These are phyloP conservation scores for Cercospora sesami DNA, from an alignment of 2,329 filamentous ascomycete genomes.

Conservation along the genomic window DNA sequence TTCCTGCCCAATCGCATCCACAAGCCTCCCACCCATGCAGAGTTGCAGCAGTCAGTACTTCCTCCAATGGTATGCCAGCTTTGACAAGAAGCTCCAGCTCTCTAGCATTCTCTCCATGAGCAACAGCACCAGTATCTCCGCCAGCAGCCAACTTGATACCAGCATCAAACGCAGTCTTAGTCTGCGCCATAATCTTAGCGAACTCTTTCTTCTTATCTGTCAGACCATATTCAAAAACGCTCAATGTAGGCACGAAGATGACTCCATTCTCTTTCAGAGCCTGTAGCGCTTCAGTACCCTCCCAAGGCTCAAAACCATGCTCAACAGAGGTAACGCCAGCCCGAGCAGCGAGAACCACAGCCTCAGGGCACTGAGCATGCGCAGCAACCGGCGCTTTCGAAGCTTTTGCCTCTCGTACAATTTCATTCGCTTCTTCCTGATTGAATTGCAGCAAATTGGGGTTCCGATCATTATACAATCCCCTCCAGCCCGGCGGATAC, in stretches of 20 bases:
- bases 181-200: slow-evolving; percentile 39
- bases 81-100: slow-evolving; percentile 58
- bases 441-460: slow-evolving; percentile 32
- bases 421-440: slow-evolving; percentile 36
- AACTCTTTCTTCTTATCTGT: slow-evolving; percentile 2
- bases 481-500: slow-evolving; percentile 28
- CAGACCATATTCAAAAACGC: slow-evolving; percentile 44
- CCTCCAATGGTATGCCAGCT: slow-evolving; percentile 53
- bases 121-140: slow-evolving; percentile 56
- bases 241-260: slow-evolving; percentile 57
- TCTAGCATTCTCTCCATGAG: slow-evolving; percentile 55
- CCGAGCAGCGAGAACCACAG: slow-evolving; percentile 36
- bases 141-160: slow-evolving; percentile 56
- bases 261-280: slow-evolving; percentile 48
- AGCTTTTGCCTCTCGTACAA: slow-evolving; percentile 34
- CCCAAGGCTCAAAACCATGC: slow-evolving; percentile 33
- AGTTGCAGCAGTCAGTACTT: slow-evolving; percentile 54
- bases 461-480: slow-evolving; percentile 26
- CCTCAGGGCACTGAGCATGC: slow-evolving; percentile 35
- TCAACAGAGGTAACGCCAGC: slow-evolving; percentile 40
- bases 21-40: slow-evolving; percentile 59
- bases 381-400: slow-evolving; percentile 36
- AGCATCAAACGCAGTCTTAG: slow-evolving; percentile 48
- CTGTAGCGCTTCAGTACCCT: slow-evolving; percentile 45
- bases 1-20: slow-evolving; percentile 54